Evolutionary conservation across 306 rosid genomes (phyloP), one percentile per base, ranked within the genome.

Genomic region (Malus fusca): DNA sequence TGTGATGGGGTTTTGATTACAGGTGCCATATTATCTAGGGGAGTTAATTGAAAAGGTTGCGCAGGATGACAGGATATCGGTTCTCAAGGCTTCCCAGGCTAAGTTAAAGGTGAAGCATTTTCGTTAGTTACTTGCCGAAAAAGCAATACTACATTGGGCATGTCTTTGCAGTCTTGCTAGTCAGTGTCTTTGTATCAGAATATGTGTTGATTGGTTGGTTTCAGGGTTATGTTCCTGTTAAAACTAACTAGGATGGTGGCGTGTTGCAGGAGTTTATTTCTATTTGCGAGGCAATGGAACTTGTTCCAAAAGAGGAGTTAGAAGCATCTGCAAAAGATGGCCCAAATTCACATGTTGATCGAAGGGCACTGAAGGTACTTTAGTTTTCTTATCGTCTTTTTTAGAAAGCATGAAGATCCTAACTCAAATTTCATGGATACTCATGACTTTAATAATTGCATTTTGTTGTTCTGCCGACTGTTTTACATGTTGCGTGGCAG

Each of bases 11-110:
- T 59, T 70, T 80, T 44, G 23, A 26, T 74, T 82, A 23, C 83
- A 95, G 99, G 98, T 92, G 68, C 91, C 96, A 1, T 95, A 87
- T 87, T 95, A 95, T 79, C 96, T 90, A 6, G 99, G 89, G 66
- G 99, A 92, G 87, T 77, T 95, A 88, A 88, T 92, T 2, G 99
- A 95, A 73, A 92, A 85, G 71, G 78, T 95, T 85, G 86, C 65
- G 59, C 90, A 82, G 60, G 94, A 83, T 76, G 96, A 92, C 84
- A 90, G 97, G 85, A 72, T 90, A 80, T 90, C 66, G 73, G 70
- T 95, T 83, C 83, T 95, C 56, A 88, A 85, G 89, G 83, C 87
- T 55, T 87, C 97, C 84, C 92, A 88, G 82, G 90, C 81, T 68
- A 95, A 89, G 81, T 75, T 95, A 66, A 95, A 95, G 97, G 99